A percentile compares a stretch with the other conserved stretches of the same genome.
Conservation (phyloP, 441 rosid species). For the Mallotus repandus region DNA sequence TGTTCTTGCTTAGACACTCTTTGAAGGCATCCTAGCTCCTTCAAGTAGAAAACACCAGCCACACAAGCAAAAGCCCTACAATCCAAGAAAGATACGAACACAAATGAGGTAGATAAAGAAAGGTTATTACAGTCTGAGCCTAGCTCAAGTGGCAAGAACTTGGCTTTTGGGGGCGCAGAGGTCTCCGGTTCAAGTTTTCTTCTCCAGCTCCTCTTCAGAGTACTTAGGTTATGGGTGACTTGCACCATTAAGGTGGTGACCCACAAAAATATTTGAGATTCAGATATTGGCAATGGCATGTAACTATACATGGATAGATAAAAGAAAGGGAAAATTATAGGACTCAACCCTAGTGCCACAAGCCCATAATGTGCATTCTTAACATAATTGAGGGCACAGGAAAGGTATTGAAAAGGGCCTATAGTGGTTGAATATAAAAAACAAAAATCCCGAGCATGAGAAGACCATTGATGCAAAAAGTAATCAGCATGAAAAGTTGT, state of each 20-base stretch:
- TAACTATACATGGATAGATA: too few relatives aligned
- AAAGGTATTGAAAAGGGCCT: neutral
- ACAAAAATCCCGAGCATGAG: neutral
- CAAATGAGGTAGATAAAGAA: neutral
- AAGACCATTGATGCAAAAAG: slow-evolving; percentile 29
- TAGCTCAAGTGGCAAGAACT: too few relatives aligned
- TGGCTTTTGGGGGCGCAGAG: too few relatives aligned
- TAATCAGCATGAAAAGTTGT: slow-evolving; percentile 16
- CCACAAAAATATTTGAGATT: too few relatives aligned
- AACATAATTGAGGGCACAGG: slow-evolving; percentile 10
- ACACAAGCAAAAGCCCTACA: slow-evolving; percentile 36
- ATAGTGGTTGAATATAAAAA: neutral
- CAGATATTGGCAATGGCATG: neutral
- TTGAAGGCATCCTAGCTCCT: neutral
- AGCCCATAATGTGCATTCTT: neutral
- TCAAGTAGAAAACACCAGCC: slow-evolving; percentile 36
- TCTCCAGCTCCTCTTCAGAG: too few relatives aligned
- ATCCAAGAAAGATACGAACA: neutral
- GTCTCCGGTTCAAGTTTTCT: too few relatives aligned
- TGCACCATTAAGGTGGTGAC: too few relatives aligned
- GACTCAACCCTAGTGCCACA: neutral
- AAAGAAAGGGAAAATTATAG: too few relatives aligned
- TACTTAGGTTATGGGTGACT: too few relatives aligned
- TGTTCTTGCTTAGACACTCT: neutral
- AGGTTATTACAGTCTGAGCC: too few relatives aligned